phyloP scores from a whole-genome alignment of 2,329 filamentous ascomycete species.

The Sphaceloma murrayae region DNA sequence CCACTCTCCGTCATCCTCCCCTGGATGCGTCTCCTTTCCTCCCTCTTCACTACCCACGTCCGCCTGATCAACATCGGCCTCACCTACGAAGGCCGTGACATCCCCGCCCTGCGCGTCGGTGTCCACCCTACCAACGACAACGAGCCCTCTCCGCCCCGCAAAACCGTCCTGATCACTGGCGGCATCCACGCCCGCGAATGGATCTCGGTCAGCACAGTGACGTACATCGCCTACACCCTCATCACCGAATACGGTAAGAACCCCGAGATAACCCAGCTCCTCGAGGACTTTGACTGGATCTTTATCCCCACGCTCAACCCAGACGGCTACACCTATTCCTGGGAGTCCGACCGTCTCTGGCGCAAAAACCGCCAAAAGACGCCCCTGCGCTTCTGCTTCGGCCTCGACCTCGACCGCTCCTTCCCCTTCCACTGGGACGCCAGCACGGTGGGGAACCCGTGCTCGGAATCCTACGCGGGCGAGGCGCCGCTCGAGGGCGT shows the following conservation, averaged over 20 bases:
- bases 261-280: constrained; percentile 59
- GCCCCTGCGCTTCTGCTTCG: constrained; percentile 69
- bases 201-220: constrained; percentile 88
- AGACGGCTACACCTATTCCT: constrained; percentile 89
- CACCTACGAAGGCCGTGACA: constrained; percentile 81
- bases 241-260: constrained; percentile 74
- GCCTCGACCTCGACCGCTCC: constrained; percentile 78
- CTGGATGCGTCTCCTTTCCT: constrained; percentile 84
- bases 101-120: constrained; percentile 70
- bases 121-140: constrained; percentile 43
- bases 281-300: constrained; percentile 78
- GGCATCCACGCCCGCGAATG: constrained; percentile 93
- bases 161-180: constrained; percentile 72
- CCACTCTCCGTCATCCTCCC: constrained; percentile 73
- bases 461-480: constrained; percentile 83
- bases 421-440: constrained; percentile 80
- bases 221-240: constrained; percentile 80
- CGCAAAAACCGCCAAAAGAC: constrained; percentile 87
- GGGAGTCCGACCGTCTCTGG: constrained; percentile 87
- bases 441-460: constrained; percentile 60
- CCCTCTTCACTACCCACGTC: constrained; percentile 79
- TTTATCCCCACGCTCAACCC: constrained; percentile 85
- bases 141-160: constrained; percentile 44
- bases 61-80: constrained; percentile 65
- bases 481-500: constrained; percentile 71